Percentiles rank a stretch among this genome's conserved stretches.
Conservation (phyloP, 495 filamentous ascomycete genomes). For the Glutinoglossum americanum region DNA sequence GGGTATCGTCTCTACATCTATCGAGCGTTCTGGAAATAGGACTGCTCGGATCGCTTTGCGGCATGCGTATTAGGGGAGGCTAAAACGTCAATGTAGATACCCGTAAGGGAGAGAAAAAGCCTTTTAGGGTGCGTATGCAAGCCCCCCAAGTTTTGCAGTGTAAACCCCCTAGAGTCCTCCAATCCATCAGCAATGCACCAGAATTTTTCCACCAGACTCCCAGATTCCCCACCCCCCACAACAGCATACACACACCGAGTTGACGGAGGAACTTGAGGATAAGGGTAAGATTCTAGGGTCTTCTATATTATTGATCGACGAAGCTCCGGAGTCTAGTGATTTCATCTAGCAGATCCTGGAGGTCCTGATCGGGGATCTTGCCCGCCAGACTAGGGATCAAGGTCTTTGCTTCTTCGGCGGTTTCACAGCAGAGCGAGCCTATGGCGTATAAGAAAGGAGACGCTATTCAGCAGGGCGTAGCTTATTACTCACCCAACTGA, state of each 20-base stretch:
- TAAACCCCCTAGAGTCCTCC: not conserved
- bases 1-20: not conserved
- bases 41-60: not conserved
- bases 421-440: slow-evolving; percentile 84
- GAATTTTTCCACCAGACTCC: no score
- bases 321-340: slow-evolving; percentile 55
- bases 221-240: no score
- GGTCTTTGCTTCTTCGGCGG: slow-evolving; percentile 85
- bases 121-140: no score
- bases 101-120: not conserved
- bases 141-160: not conserved
- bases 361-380: slow-evolving; percentile 71
- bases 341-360: slow-evolving; percentile 76
- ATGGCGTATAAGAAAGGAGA: not conserved
- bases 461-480: not conserved
- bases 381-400: slow-evolving; percentile 74
- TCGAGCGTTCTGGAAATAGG: not conserved
- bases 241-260: no score
- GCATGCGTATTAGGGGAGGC: not conserved
- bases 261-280: no score
- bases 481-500: slow-evolving; percentile 47
- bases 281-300: no score
- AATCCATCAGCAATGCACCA: no score
- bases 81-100: not conserved
- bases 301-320: slow-evolving; percentile 18